A percentile compares a stretch with the other conserved stretches of the same genome.
phyloP scores from a whole-genome alignment of 495 filamentous ascomycete species.

The Penicillium robsamsonii region DNA sequence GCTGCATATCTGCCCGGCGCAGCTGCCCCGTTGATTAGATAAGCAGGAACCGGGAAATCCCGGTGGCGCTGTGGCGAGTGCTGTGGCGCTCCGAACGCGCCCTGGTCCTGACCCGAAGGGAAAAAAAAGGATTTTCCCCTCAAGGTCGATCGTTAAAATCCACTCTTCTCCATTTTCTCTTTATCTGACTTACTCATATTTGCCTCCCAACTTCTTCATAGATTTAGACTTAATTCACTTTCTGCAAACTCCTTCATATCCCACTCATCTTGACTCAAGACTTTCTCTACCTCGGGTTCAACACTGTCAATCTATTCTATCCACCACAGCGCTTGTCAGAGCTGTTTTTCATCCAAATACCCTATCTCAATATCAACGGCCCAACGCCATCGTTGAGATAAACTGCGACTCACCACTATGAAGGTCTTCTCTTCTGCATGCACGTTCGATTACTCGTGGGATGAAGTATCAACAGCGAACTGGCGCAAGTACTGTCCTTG shows the following conservation, averaged over 20 bases:
- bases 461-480: constrained; percentile 97
- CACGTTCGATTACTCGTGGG: constrained; percentile 96
- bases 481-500: constrained; percentile 98
- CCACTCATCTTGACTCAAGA: not conserved
- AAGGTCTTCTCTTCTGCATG: constrained; percentile 88
- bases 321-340: not conserved
- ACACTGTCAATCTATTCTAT: not conserved
- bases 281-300: not conserved
- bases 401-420: constrained; percentile 53
- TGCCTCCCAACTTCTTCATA: constrained; percentile 2
- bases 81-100: constrained; percentile 11
- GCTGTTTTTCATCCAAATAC: not conserved
- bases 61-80: constrained; percentile 8
- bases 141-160: constrained; percentile 20
- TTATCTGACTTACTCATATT: constrained; percentile 5
- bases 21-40: not conserved
- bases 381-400: not conserved
- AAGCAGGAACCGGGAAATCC: constrained; percentile 17
- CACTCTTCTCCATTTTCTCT: constrained; percentile 15
- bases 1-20: not conserved
- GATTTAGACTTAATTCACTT: constrained; percentile 1
- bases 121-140: constrained; percentile 19
- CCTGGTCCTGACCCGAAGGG: constrained; percentile 25
- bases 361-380: not conserved
- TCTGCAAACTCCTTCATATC: not conserved